A percentile compares a stretch with the other conserved stretches of the same genome.
These are phyloP conservation scores for Fusarium goolgardi DNA, from an alignment of 2,329 filamentous ascomycete genomes.

Conservation along the genomic window DNA sequence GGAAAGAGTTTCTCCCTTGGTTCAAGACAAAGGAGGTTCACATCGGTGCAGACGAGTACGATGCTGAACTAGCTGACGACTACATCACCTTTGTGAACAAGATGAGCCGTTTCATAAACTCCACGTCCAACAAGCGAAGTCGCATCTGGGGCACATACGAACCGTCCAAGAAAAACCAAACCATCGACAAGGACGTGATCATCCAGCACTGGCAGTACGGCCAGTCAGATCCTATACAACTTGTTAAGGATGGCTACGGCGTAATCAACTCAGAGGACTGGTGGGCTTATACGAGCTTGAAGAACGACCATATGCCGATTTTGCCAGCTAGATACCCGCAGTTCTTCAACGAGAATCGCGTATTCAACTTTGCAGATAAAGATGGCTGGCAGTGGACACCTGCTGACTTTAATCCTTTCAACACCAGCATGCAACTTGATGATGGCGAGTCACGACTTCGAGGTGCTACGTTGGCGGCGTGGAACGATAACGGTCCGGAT, in stretches of 20 bases:
- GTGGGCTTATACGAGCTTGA: constrained; percentile 30
- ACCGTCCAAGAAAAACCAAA: constrained; percentile 22
- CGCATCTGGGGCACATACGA: constrained; percentile 25
- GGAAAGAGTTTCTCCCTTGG: constrained; percentile 19
- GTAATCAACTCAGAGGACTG: constrained; percentile 31
- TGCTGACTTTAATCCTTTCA: constrained; percentile 16
- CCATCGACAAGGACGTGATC: constrained; percentile 4
- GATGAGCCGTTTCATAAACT: constrained; percentile 26
- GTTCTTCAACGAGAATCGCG: constrained; percentile 24
- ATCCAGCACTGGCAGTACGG: constrained; percentile 33
- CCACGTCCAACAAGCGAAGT: constrained; percentile 5
- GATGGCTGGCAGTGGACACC: constrained; percentile 23
- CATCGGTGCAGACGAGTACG: constrained; percentile 25
- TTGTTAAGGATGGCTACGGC: constrained; percentile 15
- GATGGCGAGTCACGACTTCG: not conserved
- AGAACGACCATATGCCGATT: constrained; percentile 32
- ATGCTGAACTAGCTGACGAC: constrained; percentile 22
- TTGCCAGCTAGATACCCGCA: constrained; percentile 20
- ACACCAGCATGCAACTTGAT: constrained; percentile 11
- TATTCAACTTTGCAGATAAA: constrained; percentile 8
- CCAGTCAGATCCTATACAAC: constrained; percentile 14
- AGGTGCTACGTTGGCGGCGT: constrained; percentile 12
- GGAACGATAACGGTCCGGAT: constrained; percentile 27
- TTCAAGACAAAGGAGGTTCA: constrained; percentile 22
- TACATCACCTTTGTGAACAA: constrained; percentile 29